Evolutionary conservation across 2,329 filamentous ascomycete genomes (phyloP).

Genomic region (Domatiomyces globalis): DNA sequence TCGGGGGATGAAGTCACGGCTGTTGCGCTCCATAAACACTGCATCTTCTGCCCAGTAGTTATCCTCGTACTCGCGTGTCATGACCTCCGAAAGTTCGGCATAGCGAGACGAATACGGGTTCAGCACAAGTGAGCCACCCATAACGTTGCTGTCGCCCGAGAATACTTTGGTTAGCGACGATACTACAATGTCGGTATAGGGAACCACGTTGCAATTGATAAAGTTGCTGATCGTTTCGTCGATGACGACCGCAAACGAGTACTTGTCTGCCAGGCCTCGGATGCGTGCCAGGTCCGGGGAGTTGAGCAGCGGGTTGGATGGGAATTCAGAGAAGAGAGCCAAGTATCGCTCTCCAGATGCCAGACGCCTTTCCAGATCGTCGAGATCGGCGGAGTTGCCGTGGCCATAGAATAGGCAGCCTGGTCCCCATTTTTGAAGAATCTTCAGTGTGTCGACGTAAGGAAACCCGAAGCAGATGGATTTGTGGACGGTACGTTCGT

Average conservation of each 20-base stretch:
- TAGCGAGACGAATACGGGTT: conserved; percentile 53
- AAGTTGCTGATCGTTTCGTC: conserved; percentile 97
- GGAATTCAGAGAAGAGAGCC: conserved; percentile 86
- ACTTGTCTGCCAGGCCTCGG: conserved; percentile 60
- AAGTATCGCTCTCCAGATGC: conserved; percentile 61
- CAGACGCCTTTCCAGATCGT: conserved; percentile 64
- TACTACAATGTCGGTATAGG: conserved; percentile 78
- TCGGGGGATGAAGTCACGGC: conserved; percentile 71
- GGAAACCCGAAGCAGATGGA: conserved; percentile 94
- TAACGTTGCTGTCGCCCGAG: conserved; percentile 93
- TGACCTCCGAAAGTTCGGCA: conserved; percentile 48
- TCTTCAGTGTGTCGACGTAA: conserved; percentile 92
- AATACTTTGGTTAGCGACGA: conserved; percentile 96
- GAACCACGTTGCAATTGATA: conserved; percentile 85
- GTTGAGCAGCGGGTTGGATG: conserved; percentile 75
- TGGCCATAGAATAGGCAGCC: conserved; percentile 80
- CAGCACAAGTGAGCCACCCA: conserved; percentile 65
- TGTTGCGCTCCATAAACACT: conserved; percentile 92
- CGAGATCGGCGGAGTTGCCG: conserved; percentile 61
- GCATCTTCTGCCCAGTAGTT: conserved; percentile 90
- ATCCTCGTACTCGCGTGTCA: conserved; percentile 60
- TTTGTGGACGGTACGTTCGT: conserved; percentile 32
- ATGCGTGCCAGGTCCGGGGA: conserved; percentile 79
- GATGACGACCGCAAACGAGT: conserved; percentile 78
- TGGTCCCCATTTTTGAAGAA: conserved; percentile 84